Conservation (phyloP, 192 early-diverging fungal species). For the Entophlyctis luteolus region DNA sequence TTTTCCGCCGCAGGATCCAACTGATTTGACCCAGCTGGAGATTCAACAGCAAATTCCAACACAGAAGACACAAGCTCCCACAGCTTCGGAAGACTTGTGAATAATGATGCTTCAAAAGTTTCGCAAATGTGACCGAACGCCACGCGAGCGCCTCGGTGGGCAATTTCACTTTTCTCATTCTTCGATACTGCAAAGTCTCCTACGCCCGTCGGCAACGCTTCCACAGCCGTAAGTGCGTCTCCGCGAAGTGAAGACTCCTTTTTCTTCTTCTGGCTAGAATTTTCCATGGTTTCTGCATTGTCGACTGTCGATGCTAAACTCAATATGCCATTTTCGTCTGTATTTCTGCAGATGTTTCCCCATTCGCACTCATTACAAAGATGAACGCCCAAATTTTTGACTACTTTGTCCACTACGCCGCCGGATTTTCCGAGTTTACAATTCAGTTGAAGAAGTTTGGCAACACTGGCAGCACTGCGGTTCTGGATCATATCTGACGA, state of each 20-base stretch:
- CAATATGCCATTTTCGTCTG: conserved; percentile 21
- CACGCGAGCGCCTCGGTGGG: conserved; percentile 39
- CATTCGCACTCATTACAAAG: conserved; percentile 73
- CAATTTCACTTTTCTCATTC: conserved; percentile 23
- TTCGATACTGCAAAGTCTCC: conserved; percentile 17
- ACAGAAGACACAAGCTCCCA: conserved; percentile 62
- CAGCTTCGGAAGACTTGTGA: conserved; percentile 67
- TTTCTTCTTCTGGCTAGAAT: conserved; percentile 19
- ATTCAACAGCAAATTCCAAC: conserved; percentile 27
- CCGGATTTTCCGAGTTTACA: conserved; percentile 41
- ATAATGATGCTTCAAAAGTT: conserved; percentile 62
- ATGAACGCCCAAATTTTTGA: conserved; percentile 81
- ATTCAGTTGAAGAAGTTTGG: conserved; percentile 59
- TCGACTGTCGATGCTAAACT: conserved; percentile 27
- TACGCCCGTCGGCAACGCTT: conserved; percentile 13
- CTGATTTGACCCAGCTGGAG: background rate
- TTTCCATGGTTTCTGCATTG: conserved; percentile 23
- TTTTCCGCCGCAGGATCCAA: conserved; percentile 30
- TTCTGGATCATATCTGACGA: conserved; percentile 50
- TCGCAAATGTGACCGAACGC: conserved; percentile 59
- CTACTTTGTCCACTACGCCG: conserved; percentile 71
- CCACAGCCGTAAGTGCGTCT: conserved; percentile 12
- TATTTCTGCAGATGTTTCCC: conserved; percentile 17
- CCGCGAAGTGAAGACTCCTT: conserved; percentile 15
- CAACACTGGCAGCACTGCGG: conserved; percentile 53